Conservation (phyloP, 1,139 yeast species). For the Spathaspora sp. region DNA sequence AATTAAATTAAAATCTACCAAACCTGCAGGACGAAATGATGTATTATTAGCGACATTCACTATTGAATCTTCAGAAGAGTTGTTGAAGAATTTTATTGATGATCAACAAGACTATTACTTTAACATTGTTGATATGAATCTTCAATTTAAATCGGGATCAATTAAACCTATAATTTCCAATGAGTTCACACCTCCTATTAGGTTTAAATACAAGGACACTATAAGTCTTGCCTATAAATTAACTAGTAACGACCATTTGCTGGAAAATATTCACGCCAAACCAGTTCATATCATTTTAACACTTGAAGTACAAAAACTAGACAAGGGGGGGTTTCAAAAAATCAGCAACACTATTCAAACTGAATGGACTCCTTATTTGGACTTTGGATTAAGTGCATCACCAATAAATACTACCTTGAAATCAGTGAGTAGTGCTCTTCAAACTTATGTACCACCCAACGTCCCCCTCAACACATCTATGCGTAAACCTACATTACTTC, state of each 20-base stretch:
- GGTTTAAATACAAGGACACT: conserved; percentile 29
- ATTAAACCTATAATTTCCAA: conserved; percentile 22
- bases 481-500: conserved; percentile 14
- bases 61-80: conserved; percentile 51
- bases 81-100: conserved; percentile 22
- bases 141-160: conserved; percentile 39
- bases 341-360: conserved; percentile 45
- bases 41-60: conserved; percentile 55
- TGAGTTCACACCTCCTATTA: conserved; percentile 29
- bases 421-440: conserved; percentile 23
- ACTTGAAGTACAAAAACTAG: conserved; percentile 24
- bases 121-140: conserved; percentile 39
- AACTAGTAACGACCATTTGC: conserved; percentile 24
- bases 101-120: conserved; percentile 24
- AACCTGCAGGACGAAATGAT: conserved; percentile 56
- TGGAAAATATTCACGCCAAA: conserved; percentile 21
- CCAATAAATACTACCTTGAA: conserved; percentile 44
- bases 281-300: conserved; percentile 35
- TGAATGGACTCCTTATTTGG: conserved; percentile 61
- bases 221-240: conserved; percentile 49
- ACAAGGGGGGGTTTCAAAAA: conserved; percentile 11
- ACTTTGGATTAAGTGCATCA: conserved; percentile 51
- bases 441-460: conserved; percentile 21
- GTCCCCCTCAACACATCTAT: conserved; percentile 1
- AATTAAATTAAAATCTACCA: conserved; percentile 55